A percentile compares a stretch with the other conserved stretches of the same genome.
These are phyloP conservation scores for Imleria badia DNA, from an alignment of 768 basidiomycete species.

Conservation along the genomic window DNA sequence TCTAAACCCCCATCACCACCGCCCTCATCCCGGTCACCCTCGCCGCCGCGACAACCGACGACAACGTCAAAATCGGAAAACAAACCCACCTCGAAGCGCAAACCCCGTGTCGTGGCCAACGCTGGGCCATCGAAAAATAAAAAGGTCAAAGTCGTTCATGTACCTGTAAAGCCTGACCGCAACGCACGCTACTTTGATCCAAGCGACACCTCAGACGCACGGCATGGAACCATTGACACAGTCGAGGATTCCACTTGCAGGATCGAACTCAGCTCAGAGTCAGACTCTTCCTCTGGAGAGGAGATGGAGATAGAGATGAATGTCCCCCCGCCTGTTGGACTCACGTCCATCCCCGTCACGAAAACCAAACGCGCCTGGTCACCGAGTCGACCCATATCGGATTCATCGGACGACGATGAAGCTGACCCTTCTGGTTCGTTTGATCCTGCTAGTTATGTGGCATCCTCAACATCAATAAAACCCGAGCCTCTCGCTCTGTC, in stretches of 20 bases:
- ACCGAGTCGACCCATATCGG: conserved; percentile 49
- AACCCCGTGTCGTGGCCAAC: conserved; percentile 31
- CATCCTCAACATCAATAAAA: conserved; percentile 1
- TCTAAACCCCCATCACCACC: conserved; percentile 13
- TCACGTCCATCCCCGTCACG: conserved; percentile 15
- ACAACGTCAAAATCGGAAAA: not conserved
- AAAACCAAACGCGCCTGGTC: conserved; percentile 50
- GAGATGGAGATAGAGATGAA: conserved; percentile 21
- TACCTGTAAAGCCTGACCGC: conserved; percentile 20
- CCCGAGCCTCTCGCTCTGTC: conserved; percentile 36
- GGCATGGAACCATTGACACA: conserved; percentile 2
- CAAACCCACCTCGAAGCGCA: conserved; percentile 46
- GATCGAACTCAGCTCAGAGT: conserved; percentile 36
- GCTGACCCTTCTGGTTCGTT: conserved; percentile 15
- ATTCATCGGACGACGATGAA: conserved; percentile 51
- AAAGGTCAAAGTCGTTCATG: conserved; percentile 29
- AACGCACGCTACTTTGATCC: conserved; percentile 35
- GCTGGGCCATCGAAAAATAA: conserved; percentile 26
- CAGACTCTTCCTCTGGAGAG: conserved; percentile 26
- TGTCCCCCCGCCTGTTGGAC: conserved; percentile 11
- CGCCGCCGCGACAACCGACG: conserved; percentile 12
- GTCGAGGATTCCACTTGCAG: conserved; percentile 36
- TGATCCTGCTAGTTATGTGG: not conserved
- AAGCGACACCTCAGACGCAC: conserved; percentile 33
- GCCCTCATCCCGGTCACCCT: not conserved